Conservation (phyloP, 768 basidiomycete genomes). For the Leccinum subgranulosum region DNA sequence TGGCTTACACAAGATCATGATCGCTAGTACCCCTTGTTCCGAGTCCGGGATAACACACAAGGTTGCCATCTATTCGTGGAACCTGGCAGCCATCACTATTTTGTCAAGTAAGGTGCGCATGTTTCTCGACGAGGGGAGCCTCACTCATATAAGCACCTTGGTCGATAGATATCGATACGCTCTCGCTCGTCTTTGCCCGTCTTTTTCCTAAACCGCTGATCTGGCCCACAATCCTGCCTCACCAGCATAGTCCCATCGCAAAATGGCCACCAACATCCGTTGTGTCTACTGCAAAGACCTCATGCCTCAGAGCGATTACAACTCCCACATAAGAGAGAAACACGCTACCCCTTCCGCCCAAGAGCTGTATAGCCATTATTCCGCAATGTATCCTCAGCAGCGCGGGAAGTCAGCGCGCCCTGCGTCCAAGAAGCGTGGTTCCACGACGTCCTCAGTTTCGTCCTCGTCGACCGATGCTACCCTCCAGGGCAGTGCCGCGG, state of each 20-base stretch:
- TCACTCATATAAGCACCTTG: background rate
- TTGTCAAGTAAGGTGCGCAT: background rate
- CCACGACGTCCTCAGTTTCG: background rate
- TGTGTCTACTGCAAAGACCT: constrained; percentile 13
- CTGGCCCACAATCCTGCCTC: constrained; percentile 1
- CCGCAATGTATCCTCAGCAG: background rate
- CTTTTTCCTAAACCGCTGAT: background rate
- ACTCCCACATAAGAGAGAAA: constrained; percentile 9
- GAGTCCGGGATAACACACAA: background rate
- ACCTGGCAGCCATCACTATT: background rate
- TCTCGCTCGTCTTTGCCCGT: background rate
- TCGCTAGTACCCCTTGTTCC: background rate
- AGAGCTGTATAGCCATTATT: constrained; percentile 1
- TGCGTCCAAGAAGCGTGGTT: background rate
- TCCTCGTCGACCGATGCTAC: constrained; percentile 1
- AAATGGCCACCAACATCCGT: constrained; percentile 7
- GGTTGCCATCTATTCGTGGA: background rate
- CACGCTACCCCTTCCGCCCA: constrained; percentile 9
- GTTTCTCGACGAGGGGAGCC: background rate
- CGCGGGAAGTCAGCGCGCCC: background rate
- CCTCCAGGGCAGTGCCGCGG: background rate
- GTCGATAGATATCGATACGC: background rate
- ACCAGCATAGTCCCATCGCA: background rate
- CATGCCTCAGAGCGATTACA: constrained; percentile 5
- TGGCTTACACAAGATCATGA: background rate